Conservation (phyloP, 495 filamentous ascomycete genomes). For the Polyplosphaeria fusca region DNA sequence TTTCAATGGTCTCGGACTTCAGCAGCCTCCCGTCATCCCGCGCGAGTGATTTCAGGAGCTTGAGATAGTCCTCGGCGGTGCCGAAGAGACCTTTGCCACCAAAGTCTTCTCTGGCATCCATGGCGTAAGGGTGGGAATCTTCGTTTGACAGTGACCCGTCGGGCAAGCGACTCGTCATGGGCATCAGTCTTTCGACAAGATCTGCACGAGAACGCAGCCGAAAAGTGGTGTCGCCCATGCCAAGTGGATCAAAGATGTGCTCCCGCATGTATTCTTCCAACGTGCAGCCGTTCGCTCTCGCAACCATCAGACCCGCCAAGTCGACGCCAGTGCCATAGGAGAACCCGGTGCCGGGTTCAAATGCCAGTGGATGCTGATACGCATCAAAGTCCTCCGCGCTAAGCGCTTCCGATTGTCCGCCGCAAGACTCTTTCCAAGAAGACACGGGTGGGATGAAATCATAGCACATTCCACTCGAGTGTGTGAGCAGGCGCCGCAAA, state of each 20-base stretch:
- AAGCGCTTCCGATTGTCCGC: background rate
- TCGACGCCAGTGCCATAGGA: constrained; percentile 35
- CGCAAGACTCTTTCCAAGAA: constrained; percentile 1
- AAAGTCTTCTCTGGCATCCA: constrained; percentile 39
- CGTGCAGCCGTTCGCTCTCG: constrained; percentile 6
- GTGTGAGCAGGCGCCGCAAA: constrained; percentile 3
- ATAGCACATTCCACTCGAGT: constrained; percentile 15
- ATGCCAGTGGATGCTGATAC: constrained; percentile 30
- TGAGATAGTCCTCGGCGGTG: constrained; percentile 49
- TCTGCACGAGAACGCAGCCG: constrained; percentile 39
- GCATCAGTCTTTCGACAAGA: constrained; percentile 30
- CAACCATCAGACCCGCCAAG: constrained; percentile 26
- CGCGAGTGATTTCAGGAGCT: constrained; percentile 50
- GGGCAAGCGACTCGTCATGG: background rate
- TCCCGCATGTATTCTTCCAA: constrained; percentile 48
- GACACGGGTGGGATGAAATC: constrained; percentile 4
- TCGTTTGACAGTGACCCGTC: constrained; percentile 31
- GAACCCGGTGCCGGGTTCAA: constrained; percentile 38
- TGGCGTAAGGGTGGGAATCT: constrained; percentile 27
- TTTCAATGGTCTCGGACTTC: constrained; percentile 43
- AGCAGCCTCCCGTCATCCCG: constrained; percentile 48
- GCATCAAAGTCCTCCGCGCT: background rate
- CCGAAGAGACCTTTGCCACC: constrained; percentile 56
- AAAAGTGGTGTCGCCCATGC: constrained; percentile 45
- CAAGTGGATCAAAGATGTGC: constrained; percentile 47